Base-by-base conservation (phyloP, 148 eudicot species). In the Fallopia convolvulus region DNA sequence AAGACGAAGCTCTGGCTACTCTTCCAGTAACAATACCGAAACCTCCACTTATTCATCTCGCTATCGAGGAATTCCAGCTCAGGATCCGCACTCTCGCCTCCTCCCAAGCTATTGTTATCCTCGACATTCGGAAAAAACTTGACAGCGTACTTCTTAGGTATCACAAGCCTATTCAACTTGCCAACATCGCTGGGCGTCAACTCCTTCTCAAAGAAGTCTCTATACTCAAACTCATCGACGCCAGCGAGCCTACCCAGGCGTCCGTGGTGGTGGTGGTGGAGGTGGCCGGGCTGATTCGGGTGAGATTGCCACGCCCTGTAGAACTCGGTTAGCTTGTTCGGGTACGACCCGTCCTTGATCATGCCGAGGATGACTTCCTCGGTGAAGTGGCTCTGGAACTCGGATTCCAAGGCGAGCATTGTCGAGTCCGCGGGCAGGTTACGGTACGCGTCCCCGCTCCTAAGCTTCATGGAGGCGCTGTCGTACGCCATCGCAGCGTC, bases 171-270 rank as follows among this genome's bases (percentile, higher is more conserved):
- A 41, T 85, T 85, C 5, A 87, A 76, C 75, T 86, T 86, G 5
- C 91, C 91, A 0, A 88, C 89, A 49, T 88, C 91, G 21, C 91
- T 88, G 0, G 88, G 89, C 0, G 89, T 88, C 65, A 88, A 56
- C 47, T 81, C 87, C 76, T 88, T 88, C 74, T 84, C 77, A 42
- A 88, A 88, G 0, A 80, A 56, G 48, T 81, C 83, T 18, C 41
- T 72, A 23, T 77, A 77, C 74, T 21, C 13, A 1, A 17, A 21
- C 18, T 82, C 83, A 2, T 79, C 4, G 3, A 40, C 41, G 7
- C 47, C 53, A 13, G 13, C 44, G 2, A 14, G 11, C 44, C 61
- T 17, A 66, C 61, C 9, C 60, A 50, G 17, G 0, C 20, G 26
- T 0, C 8, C 71, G 4, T 4, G 71, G 13, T 65, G 20, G 36